Base-by-base conservation (phyloP, 2,329 filamentous ascomycete species). In the Ilyonectria sp. region DNA sequence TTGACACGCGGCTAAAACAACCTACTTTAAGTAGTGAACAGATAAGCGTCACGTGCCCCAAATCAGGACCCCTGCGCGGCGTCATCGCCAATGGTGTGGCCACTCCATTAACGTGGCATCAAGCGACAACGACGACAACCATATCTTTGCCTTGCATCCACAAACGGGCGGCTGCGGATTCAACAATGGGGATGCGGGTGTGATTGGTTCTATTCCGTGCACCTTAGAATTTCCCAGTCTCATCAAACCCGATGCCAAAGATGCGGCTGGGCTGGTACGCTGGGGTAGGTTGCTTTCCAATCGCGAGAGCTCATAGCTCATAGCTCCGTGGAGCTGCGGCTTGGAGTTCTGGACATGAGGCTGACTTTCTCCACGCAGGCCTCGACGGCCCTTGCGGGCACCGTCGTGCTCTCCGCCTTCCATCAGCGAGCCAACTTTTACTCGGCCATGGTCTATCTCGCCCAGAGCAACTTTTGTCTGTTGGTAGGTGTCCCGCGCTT, bases 371-470 rank as follows among this genome's bases (percentile, higher is more conserved):
- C 40, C 37, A 29, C 63, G 33, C 74, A 94, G 93, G 87, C 90
- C 81, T 98, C 95, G 62, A 91, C 93, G 80, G 91, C 91, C 82
- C 91, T 97, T 79, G 95, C 95, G 75, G 92, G 90, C 72, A 90
- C 91, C 75, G 94, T 97, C 67, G 87, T 98, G 68, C 83, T 97
- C 65, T 96, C 95, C 79, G 95, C 96, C 69, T 95, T 98, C 82
- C 93, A 96, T 78, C 94, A 98, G 83, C 91, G 96, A 71, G 92
- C 96, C 71, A 99, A 99, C 83, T 99, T 98, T 86, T 99, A 99
- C 84, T 97, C 95, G 61, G 95, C 96, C 73, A 96, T 94, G 83
- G 96, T 99, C 55, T 97, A 98, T 82, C 90, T 99, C 57, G 94
- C 95, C 46, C 95, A 98, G 82, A 98, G 94, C 82, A 98, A 96